Evolutionary conservation across 305 asterid genomes (phyloP), one percentile per base, ranked within the genome.

Genomic region (Vinca major): DNA sequence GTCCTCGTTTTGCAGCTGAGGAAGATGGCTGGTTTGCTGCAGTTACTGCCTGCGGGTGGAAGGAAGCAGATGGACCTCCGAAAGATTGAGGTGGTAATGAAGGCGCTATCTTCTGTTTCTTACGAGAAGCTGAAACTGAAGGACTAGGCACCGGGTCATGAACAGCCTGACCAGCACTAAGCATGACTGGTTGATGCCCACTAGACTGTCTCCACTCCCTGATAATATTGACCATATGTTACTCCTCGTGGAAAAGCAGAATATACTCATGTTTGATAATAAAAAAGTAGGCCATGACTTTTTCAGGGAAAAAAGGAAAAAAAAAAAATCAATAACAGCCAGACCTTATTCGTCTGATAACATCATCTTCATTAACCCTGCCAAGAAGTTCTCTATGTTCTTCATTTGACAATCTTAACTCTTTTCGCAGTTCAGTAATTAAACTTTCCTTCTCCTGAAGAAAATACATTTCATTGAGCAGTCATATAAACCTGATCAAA

Each of bases 171-270:
- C 80, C 77, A 61, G 86, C 63, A 72, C 82, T 82, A 71, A 78
- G 87, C 84, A 88, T 77, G 67, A 82, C 85, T 4, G 83, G 82
- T 70, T 85, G 97, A 78, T 66, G 82, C 69, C 81, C 89, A 74
- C 84, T 78, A 2, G 93, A 81, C 74, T 83, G 88, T 77, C 96
- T 88, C 97, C 95, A 85, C 78, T 87, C 96, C 83, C 98, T 92
- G 74, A 73, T 65, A 43, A 73, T 43, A 17, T 73, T 70, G 47
- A 53, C 55, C 69, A 58, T 10, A 69, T 44, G 54, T 60, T 78
- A 39, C 66, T 53, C 45, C 50, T 53, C 12, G 47, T 14, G 51
- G 5, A 33, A 69, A 71, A 64, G 36, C 45, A 55, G 70, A 2
- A 52, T 5, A 57, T 20, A 44, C 4, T 4, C 45, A 14, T 36